These are phyloP conservation scores for Candida jianshihensis DNA, from an alignment of 805 yeast species.

Conservation along the genomic window DNA sequence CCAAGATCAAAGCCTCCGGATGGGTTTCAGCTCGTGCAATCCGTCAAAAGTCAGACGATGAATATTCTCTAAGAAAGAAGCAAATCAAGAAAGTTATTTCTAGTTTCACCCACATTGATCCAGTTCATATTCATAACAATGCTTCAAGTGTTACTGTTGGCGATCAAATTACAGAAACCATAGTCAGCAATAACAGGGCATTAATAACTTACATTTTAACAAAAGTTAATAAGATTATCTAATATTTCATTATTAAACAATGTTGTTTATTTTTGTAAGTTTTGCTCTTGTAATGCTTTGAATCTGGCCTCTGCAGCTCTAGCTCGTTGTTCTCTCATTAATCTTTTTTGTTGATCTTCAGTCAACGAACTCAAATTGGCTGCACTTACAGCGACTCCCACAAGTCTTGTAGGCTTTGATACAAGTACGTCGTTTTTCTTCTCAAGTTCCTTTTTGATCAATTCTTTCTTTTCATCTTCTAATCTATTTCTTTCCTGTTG, in stretches of 20 bases:
- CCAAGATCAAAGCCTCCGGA: constrained; percentile 4
- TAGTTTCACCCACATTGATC: constrained; percentile 60
- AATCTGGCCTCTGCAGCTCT: constrained; percentile 93
- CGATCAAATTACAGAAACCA: constrained; percentile 28
- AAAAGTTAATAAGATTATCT: constrained; percentile 26
- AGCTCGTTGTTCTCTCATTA: constrained; percentile 93
- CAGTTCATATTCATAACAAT: constrained; percentile 20
- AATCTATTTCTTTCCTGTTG: constrained; percentile 30
- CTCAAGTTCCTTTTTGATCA: constrained; percentile 39
- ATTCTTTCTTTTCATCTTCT: constrained; percentile 31
- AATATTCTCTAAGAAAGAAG: constrained; percentile 26
- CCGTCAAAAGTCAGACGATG: constrained; percentile 13
- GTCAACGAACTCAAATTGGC: constrained; percentile 53
- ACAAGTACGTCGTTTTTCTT: constrained; percentile 34
- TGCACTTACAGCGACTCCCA: constrained; percentile 24
- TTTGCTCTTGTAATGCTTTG: constrained; percentile 22
- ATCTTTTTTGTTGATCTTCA: constrained; percentile 64
- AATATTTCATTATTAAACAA: neutral
- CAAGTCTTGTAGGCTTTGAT: constrained; percentile 29
- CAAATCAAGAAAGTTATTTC: constrained; percentile 51
- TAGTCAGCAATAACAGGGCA: constrained; percentile 20
- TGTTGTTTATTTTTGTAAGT: neutral
- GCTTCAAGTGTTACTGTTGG: constrained; percentile 15
- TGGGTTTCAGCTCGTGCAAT: constrained; percentile 19
- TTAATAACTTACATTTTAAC: constrained; percentile 36